These are phyloP conservation scores for Eutypella sp. DNA, from an alignment of 2,329 filamentous ascomycete genomes.

Conservation along the genomic window DNA sequence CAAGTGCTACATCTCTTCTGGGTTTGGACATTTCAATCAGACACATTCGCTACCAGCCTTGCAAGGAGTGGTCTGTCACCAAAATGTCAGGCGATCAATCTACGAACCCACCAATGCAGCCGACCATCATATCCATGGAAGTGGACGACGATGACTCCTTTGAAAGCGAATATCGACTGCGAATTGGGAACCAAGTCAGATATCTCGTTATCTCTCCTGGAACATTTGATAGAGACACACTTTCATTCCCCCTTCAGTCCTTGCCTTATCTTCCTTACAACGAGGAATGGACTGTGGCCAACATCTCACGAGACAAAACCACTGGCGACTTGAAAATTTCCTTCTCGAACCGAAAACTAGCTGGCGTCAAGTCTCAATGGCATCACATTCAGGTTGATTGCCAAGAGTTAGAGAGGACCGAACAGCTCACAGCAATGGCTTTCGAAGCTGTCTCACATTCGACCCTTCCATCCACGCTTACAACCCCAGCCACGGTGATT, in stretches of 20 bases:
- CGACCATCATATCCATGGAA: constrained; percentile 15
- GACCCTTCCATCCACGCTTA: constrained; percentile 9
- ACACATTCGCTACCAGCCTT: neutral
- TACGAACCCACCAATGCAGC: constrained; percentile 13
- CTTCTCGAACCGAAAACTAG: constrained; percentile 16
- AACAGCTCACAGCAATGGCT: constrained; percentile 20
- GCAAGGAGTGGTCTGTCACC: neutral
- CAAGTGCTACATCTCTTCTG: neutral
- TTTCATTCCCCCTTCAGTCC: constrained; percentile 19
- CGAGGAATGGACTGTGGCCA: constrained; percentile 21
- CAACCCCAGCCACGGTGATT: constrained; percentile 15
- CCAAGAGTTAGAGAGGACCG: constrained; percentile 21
- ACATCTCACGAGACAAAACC: constrained; percentile 18
- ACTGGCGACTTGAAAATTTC: constrained; percentile 22
- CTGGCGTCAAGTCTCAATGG: constrained; percentile 21
- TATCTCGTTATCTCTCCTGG: constrained; percentile 21
- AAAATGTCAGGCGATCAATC: constrained; percentile 13
- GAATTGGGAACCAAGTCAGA: constrained; percentile 19
- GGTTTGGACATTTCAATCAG: neutral
- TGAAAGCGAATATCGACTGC: constrained; percentile 20
- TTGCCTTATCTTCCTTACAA: constrained; percentile 19
- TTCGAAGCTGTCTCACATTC: constrained; percentile 20
- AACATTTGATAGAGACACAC: constrained; percentile 19
- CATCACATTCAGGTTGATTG: constrained; percentile 19
- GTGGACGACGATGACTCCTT: constrained; percentile 10